Conservation (phyloP, 139 green algal species). For the Chlorella sorokiniana region DNA sequence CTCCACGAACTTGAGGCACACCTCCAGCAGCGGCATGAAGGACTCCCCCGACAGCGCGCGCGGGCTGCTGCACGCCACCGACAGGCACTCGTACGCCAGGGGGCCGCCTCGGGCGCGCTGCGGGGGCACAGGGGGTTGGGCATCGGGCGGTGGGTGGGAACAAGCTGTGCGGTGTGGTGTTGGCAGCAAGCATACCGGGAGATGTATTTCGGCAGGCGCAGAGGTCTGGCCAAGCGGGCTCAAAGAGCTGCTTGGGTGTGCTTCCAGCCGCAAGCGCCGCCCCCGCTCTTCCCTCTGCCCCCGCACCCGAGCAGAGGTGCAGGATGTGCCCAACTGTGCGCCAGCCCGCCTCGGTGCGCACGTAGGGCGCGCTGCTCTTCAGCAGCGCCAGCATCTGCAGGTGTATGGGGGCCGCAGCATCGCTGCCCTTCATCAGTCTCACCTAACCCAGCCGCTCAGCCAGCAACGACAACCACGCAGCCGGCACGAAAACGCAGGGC, state of each 20-base stretch:
- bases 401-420: no score
- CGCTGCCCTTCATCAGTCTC: no score
- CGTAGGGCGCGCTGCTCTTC: conserved; percentile 67
- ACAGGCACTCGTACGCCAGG: conserved; percentile 46
- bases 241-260: no score
- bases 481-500: not conserved
- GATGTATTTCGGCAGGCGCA: no score
- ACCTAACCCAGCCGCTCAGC: no score
- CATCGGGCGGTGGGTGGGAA: no score
- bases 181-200: no score
- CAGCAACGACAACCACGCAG: no score
- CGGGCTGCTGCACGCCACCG: conserved; percentile 22
- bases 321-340: conserved; percentile 82
- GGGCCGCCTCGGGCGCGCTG: conserved; percentile 46
- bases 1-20: conserved; percentile 64
- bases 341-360: conserved; percentile 80
- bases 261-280: no score
- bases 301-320: conserved; percentile 64
- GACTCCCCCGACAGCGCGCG: conserved; percentile 14
- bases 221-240: no score
- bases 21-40: conserved; percentile 46
- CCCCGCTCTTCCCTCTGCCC: no score
- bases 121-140: not conserved
- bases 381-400: conserved; percentile 64
- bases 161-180: no score